Conservation (phyloP, 306 rosid genomes). For the Neltuma alba region DNA sequence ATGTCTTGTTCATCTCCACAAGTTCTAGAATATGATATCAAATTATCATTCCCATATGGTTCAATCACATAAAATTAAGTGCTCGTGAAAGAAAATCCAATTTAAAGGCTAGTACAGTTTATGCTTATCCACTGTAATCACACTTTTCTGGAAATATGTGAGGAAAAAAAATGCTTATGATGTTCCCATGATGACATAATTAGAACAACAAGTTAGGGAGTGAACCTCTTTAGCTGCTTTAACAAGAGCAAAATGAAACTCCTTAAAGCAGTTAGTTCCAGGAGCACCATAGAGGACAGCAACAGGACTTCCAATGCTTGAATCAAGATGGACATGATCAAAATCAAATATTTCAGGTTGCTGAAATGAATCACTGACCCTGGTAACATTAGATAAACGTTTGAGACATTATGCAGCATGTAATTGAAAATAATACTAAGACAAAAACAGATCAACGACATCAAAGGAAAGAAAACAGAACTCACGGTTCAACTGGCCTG, state of each 20-base stretch:
- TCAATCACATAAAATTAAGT: background rate
- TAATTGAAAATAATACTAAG: background rate
- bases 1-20: background rate
- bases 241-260: conserved; percentile 72
- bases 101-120: conserved; percentile 7
- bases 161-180: conserved; percentile 19
- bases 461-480: conserved; percentile 8
- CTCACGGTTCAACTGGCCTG: conserved; percentile 53
- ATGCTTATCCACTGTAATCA: background rate
- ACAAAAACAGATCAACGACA: background rate
- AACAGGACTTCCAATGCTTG: conserved; percentile 66
- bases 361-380: conserved; percentile 63
- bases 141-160: conserved; percentile 19
- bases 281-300: conserved; percentile 93
- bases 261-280: conserved; percentile 81
- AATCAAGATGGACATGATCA: conserved; percentile 81
- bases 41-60: background rate
- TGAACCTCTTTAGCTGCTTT: conserved; percentile 83
- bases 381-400: conserved; percentile 36
- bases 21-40: background rate
- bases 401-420: conserved; percentile 9
- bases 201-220: conserved; percentile 23
- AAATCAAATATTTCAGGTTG: conserved; percentile 85
- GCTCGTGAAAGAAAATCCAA: conserved; percentile 1
- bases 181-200: conserved; percentile 11